A percentile compares a stretch with the other conserved stretches of the same genome.
phyloP scores from a whole-genome alignment of 805 yeast genomes.

The Millerago galiae region DNA sequence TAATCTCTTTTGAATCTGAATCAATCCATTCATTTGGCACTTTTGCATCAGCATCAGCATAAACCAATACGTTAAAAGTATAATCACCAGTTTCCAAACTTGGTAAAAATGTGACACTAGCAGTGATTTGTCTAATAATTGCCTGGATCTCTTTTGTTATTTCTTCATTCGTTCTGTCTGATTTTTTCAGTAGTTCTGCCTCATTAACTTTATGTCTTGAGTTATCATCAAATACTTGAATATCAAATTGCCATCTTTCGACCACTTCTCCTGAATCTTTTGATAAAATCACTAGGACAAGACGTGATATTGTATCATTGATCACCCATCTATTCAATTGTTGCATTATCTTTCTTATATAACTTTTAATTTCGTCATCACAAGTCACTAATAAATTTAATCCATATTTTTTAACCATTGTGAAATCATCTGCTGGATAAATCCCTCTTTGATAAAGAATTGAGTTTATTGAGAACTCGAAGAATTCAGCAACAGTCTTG shows the following conservation, averaged over 20 bases:
- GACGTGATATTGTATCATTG: slow-evolving; percentile 56
- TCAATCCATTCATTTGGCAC: slow-evolving; percentile 86
- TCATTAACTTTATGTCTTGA: slow-evolving; percentile 9
- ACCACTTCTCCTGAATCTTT: slow-evolving; percentile 60
- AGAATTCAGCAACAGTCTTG: slow-evolving; percentile 73
- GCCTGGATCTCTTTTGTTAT: slow-evolving; percentile 77
- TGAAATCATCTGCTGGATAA: slow-evolving; percentile 83
- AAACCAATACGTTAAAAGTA: slow-evolving; percentile 81
- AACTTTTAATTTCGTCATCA: slow-evolving; percentile 70
- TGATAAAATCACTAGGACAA: slow-evolving; percentile 68
- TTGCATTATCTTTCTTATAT: slow-evolving; percentile 57
- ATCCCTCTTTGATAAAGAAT: slow-evolving; percentile 86
- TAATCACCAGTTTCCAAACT: slow-evolving; percentile 54
- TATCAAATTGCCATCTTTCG: slow-evolving; percentile 83
- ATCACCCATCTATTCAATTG: slow-evolving; percentile 74
- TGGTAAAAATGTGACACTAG: slow-evolving; percentile 82
- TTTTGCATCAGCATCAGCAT: slow-evolving; percentile 60
- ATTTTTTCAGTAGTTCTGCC: slow-evolving; percentile 4
- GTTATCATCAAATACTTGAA: slow-evolving; percentile 35
- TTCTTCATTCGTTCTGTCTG: slow-evolving; percentile 30
- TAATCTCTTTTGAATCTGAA: slow-evolving; percentile 48
- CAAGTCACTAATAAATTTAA: slow-evolving; percentile 62
- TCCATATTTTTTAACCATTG: slow-evolving; percentile 71
- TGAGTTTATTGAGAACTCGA: slow-evolving; percentile 72
- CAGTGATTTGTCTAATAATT: slow-evolving; percentile 81